phyloP scores from a whole-genome alignment of 768 basidiomycete genomes.

The Psilocybe cyanescens region DNA sequence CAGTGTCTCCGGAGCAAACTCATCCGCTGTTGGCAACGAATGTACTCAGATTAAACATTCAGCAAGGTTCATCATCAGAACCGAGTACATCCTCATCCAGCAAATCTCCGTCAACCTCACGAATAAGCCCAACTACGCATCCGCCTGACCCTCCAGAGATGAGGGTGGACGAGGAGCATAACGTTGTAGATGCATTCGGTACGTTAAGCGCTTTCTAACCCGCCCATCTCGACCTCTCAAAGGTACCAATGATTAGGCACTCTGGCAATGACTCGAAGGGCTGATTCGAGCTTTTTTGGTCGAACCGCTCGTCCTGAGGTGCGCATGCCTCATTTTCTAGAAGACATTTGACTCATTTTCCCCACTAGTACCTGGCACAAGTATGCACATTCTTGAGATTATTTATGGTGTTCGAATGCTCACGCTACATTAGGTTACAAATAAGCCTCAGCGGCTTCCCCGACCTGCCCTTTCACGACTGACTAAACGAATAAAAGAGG shows the following conservation, averaged over 20 bases:
- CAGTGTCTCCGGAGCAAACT: slow-evolving; percentile 44
- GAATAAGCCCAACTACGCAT: slow-evolving; percentile 12
- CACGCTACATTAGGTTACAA: slow-evolving; percentile 9
- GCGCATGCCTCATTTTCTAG: slow-evolving; percentile 15
- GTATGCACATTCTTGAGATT: slow-evolving; percentile 33
- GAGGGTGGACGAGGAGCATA: slow-evolving; percentile 40
- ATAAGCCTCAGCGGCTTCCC: background rate
- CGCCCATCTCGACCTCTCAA: background rate
- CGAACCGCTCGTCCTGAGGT: slow-evolving; percentile 74
- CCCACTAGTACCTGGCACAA: slow-evolving; percentile 57
- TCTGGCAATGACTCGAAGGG: slow-evolving; percentile 51
- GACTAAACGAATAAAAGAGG: slow-evolving; percentile 12
- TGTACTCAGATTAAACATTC: slow-evolving; percentile 24
- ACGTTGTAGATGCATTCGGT: slow-evolving; percentile 47
- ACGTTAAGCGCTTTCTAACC: background rate
- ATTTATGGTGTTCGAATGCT: background rate
- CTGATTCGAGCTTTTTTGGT: slow-evolving; percentile 62
- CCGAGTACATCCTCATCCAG: slow-evolving; percentile 26
- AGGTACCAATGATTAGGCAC: slow-evolving; percentile 14
- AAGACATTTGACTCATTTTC: slow-evolving; percentile 9
- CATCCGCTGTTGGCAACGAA: slow-evolving; percentile 50
- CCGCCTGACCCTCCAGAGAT: slow-evolving; percentile 17
- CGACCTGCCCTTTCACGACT: slow-evolving; percentile 7
- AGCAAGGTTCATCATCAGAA: slow-evolving; percentile 18
- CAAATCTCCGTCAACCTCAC: slow-evolving; percentile 26